phyloP scores from a whole-genome alignment of 83 land plant genomes.

The Picea abies region DNA sequence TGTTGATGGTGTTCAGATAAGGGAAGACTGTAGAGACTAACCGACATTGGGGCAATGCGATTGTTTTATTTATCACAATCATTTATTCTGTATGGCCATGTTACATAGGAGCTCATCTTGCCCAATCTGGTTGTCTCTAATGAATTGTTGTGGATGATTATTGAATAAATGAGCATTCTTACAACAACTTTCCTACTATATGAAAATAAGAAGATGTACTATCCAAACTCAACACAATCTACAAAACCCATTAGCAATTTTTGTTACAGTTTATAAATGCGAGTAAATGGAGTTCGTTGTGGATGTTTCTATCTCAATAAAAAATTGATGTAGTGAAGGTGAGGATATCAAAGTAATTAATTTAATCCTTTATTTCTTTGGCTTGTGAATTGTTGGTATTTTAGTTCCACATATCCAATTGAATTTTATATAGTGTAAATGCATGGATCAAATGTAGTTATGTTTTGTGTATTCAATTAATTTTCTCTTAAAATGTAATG shows the following conservation, averaged over 20 bases:
- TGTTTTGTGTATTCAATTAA: background rate
- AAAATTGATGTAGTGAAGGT: conserved; percentile 61
- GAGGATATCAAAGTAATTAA: conserved; percentile 51
- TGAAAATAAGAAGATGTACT: conserved; percentile 81
- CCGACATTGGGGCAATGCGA: background rate
- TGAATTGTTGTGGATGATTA: conserved; percentile 56
- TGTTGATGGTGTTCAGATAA: conserved; percentile 10
- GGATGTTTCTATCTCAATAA: conserved; percentile 64
- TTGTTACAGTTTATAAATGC: conserved; percentile 86
- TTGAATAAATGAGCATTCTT: conserved; percentile 94
- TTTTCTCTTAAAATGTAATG: background rate
- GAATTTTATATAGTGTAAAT: background rate
- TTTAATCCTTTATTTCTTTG: background rate
- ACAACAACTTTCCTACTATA: conserved; percentile 71
- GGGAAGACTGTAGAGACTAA: background rate
- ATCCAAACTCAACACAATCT: conserved; percentile 79
- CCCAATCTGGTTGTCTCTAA: too few relatives aligned
- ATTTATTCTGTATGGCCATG: background rate
- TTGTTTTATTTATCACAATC: background rate
- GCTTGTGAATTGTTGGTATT: too few relatives aligned
- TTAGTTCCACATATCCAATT: background rate
- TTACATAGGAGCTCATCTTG: too few relatives aligned
- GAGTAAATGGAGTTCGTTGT: conserved; percentile 62
- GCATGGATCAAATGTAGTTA: background rate
- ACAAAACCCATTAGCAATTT: conserved; percentile 86